Evolutionary conservation across 2,329 filamentous ascomycete genomes (phyloP).

Genomic region (Pseudocercospora fijiensis): DNA sequence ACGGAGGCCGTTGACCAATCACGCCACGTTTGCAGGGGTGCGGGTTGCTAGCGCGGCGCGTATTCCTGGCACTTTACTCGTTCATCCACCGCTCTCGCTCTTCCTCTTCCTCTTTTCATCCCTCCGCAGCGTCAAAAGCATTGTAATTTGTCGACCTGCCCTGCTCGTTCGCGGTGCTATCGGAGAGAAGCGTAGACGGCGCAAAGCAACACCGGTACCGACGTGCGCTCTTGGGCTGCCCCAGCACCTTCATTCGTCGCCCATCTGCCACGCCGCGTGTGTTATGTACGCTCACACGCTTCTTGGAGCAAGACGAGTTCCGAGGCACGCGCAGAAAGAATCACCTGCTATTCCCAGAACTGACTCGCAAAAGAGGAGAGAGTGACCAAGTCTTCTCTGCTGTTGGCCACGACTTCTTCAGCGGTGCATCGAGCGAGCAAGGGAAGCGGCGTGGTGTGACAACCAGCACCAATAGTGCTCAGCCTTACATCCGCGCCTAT

Average conservation of each 20-base stretch:
- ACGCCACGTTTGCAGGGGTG: not conserved
- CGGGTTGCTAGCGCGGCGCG: slow-evolving; percentile 4
- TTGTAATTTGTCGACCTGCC: not conserved
- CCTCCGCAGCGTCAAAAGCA: not conserved
- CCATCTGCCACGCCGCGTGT: not conserved
- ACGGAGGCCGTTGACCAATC: not conserved
- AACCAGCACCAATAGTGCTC: not conserved
- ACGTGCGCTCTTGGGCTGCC: not conserved
- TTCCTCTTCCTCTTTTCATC: not conserved
- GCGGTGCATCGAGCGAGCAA: not conserved
- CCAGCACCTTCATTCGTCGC: not conserved
- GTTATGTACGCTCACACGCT: no score
- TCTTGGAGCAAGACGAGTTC: not conserved
- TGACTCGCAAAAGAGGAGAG: not conserved
- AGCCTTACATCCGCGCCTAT: not conserved
- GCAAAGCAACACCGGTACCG: slow-evolving; percentile 6
- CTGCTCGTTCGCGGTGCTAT: not conserved
- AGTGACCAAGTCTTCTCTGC: not conserved
- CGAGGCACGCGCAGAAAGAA: not conserved
- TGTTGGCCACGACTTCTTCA: not conserved
- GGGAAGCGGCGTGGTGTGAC: not conserved
- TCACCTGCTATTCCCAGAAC: not conserved
- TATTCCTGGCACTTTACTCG: slow-evolving; percentile 1
- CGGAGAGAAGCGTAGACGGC: not conserved
- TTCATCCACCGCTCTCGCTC: slow-evolving; percentile 6